These are phyloP conservation scores for Malus sylvestris DNA, from an alignment of 306 rosid species.

Conservation along the genomic window DNA sequence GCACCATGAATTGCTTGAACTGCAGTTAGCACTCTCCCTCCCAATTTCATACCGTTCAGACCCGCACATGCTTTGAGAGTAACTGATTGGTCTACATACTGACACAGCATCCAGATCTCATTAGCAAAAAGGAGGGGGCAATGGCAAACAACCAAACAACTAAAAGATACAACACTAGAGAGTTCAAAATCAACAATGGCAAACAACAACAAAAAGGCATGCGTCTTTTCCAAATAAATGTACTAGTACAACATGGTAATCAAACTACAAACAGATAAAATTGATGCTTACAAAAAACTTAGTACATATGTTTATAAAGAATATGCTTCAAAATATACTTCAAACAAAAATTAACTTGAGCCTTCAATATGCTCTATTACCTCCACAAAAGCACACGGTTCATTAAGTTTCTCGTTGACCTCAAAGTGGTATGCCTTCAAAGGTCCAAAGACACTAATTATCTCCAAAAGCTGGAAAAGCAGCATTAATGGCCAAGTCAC, in stretches of 20 bases:
- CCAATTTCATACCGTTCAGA: constrained; percentile 79
- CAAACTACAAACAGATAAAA: not conserved
- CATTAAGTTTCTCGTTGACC: constrained; percentile 28
- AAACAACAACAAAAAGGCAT: not conserved
- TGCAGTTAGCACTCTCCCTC: constrained; percentile 67
- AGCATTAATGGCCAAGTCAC: constrained; percentile 11
- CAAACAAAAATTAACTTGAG: not conserved
- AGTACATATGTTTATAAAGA: not conserved
- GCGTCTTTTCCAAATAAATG: not conserved
- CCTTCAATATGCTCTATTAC: constrained; percentile 31
- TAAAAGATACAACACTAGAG: not conserved
- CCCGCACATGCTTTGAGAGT: constrained; percentile 85
- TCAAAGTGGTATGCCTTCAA: constrained; percentile 82
- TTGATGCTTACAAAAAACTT: not conserved
- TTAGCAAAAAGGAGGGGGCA: not conserved
- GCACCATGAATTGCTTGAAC: constrained; percentile 54
- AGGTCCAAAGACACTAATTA: constrained; percentile 77
- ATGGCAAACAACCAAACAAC: not conserved
- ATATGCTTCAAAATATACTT: not conserved
- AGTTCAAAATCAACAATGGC: not conserved
- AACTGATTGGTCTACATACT: constrained; percentile 75
- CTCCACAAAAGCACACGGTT: constrained; percentile 76
- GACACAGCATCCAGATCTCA: constrained; percentile 31
- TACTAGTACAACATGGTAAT: not conserved
- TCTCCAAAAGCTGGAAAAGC: constrained; percentile 65